Evolutionary conservation across 805 yeast species (phyloP).

Genomic region (Candida dajiaensis): DNA sequence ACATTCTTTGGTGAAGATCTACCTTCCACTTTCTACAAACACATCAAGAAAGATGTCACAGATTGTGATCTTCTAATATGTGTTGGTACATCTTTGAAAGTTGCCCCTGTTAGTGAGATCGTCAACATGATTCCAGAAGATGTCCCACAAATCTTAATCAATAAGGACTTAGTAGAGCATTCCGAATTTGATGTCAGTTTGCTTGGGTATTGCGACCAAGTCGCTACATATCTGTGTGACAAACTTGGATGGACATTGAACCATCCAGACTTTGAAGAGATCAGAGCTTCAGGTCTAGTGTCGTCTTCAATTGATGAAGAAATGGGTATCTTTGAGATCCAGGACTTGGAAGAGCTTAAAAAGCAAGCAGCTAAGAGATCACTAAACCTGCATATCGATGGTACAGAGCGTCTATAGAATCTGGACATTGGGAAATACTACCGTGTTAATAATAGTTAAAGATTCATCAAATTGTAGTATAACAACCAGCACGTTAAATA

Average conservation of each 20-base stretch:
- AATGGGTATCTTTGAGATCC: conserved; percentile 27
- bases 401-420: not conserved
- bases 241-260: conserved; percentile 55
- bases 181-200: conserved; percentile 74
- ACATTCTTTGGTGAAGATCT: conserved; percentile 86
- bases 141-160: conserved; percentile 80
- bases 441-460: not conserved
- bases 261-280: conserved; percentile 42
- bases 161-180: conserved; percentile 69
- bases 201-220: conserved; percentile 81
- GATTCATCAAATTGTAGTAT: not conserved
- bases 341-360: conserved; percentile 24
- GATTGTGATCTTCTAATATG: conserved; percentile 76
- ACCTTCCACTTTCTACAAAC: conserved; percentile 62
- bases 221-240: conserved; percentile 56
- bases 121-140: conserved; percentile 65
- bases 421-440: not conserved
- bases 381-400: not conserved
- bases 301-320: conserved; percentile 22
- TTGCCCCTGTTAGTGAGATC: conserved; percentile 86
- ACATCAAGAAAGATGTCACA: conserved; percentile 50
- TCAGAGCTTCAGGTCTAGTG: conserved; percentile 27
- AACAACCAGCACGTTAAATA: not conserved
- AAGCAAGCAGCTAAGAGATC: conserved; percentile 1
- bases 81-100: conserved; percentile 88